phyloP scores from a whole-genome alignment of 345 rosid species.

The Eucalyptus microcorys region DNA sequence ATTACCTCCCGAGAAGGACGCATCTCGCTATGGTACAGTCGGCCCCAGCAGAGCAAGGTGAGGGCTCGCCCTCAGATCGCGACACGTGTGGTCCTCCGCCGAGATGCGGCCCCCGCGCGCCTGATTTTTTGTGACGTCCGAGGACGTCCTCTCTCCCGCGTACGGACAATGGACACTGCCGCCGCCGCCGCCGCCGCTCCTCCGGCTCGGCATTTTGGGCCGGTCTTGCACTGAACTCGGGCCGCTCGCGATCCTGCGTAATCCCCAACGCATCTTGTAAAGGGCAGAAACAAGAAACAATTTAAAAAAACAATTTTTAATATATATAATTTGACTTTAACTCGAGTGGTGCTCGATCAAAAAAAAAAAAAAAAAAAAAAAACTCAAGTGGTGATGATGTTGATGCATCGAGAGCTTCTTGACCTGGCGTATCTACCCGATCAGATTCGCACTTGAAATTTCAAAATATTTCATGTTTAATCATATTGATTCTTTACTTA shows the following conservation, averaged over 20 bases:
- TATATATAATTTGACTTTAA: background rate
- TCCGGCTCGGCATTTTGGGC: background rate
- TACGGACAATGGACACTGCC: background rate
- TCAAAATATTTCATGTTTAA: fast-evolving
- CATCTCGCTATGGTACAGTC: background rate
- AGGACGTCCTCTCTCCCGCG: background rate
- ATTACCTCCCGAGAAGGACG: background rate
- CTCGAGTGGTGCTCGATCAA: background rate
- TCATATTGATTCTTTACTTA: fast-evolving
- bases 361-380: too few relatives aligned
- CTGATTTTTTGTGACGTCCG: background rate
- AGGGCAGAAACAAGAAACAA: background rate
- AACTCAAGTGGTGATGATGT: background rate
- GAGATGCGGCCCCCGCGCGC: background rate
- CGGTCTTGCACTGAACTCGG: background rate
- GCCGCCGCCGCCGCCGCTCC: background rate
- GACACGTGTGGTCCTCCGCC: background rate
- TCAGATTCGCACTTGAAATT: background rate
- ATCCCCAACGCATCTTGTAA: background rate
- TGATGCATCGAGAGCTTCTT: background rate
- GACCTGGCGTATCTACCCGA: fast-evolving
- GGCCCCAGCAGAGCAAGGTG: background rate
- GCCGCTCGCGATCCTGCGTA: background rate
- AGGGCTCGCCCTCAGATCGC: background rate
- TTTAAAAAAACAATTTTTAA: too few relatives aligned